A percentile compares a stretch with the other conserved stretches of the same genome.
Evolutionary conservation across 495 filamentous ascomycete species (phyloP).

Genomic region (Penicillium waksmanii): DNA sequence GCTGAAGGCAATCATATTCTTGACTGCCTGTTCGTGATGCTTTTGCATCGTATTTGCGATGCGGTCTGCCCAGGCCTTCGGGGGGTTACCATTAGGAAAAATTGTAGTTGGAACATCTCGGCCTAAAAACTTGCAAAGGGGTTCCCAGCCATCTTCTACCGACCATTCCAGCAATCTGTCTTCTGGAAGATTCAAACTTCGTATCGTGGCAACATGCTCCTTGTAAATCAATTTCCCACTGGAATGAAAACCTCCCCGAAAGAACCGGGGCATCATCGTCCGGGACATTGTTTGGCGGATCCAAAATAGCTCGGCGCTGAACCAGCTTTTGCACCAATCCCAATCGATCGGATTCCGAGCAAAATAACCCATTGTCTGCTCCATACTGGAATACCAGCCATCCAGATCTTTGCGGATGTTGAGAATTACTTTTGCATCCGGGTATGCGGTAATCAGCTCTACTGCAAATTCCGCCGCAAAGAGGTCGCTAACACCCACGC

Average conservation of each 20-base stretch:
- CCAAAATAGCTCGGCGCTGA: conserved; percentile 23
- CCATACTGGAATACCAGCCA: conserved; percentile 40
- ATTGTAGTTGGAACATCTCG: conserved; percentile 4
- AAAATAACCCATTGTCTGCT: conserved; percentile 8
- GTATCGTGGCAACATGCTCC: conserved; percentile 17
- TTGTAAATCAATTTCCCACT: conserved; percentile 21
- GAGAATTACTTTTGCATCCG: conserved; percentile 61
- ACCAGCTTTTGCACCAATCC: conserved; percentile 22
- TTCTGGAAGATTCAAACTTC: conserved; percentile 27
- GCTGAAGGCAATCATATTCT: conserved; percentile 20
- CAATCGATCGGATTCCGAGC: conserved; percentile 11
- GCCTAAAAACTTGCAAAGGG: conserved; percentile 37
- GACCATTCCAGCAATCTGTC: conserved; percentile 44
- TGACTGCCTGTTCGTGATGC: conserved; percentile 18
- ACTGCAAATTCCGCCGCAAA: conserved; percentile 53
- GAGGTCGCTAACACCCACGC: conserved; percentile 57
- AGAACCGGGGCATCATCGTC: conserved; percentile 19
- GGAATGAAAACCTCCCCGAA: conserved; percentile 12
- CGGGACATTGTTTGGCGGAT: conserved; percentile 17
- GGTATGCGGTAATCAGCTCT: conserved; percentile 61
- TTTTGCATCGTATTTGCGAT: conserved; percentile 20
- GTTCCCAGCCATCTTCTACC: conserved; percentile 51
- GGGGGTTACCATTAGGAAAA: conserved; percentile 18
- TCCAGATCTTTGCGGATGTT: conserved; percentile 50
- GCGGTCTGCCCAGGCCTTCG: conserved; percentile 23